Evolutionary conservation across 108 stramenopile genomes (phyloP), one percentile per base, ranked within the genome.

Genomic region (Cyclostephanos invisitatus): DNA sequence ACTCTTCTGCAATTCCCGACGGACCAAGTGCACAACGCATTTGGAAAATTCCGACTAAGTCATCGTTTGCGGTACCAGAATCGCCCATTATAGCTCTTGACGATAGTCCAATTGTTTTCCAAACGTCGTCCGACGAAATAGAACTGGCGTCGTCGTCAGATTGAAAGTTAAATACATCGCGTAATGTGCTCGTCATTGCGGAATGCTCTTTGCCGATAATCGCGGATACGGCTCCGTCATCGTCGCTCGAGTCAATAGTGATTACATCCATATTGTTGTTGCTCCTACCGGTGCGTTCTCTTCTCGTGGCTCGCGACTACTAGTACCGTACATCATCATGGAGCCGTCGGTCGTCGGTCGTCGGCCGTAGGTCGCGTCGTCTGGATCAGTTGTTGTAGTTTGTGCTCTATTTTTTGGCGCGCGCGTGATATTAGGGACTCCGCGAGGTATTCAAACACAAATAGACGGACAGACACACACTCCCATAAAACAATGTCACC

Each of bases 171-270:
- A 24, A 8, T 54, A 12, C 21, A 12, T 25, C 22, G 25, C 22
- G 25, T 25, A 25, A 25, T 27, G 53, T 54, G 53, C 22, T 61
- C 60, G 37, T 5, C 60, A 40, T 17, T 37, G 11, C 21, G 22
- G 21, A 2, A 24, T 24, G 22, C 53, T 54, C 53, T 54, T 27
- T 54, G 53, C 25, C 22, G 24, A 21, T 15, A 24, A 25, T 54
- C 10, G 10, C 53, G 0, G 53, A 14, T 46, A 15, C 44, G 22
- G 25, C 53, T 8, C 25, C 36, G 38, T 37, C 60, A 2, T 61
- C 60, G 18, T 61, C 60, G 60, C 60, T 61, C 21, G 60, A 61
- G 28, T 61, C 60, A 38, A 61, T 38, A 37, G 17, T 61, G 35
- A 61, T 61, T 5, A 61, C 60, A 0, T 61, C 60, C 60, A 61